Percentiles rank a stretch among this genome's conserved stretches.
These are phyloP conservation scores for Tritrichomonas foetus DNA, from an alignment of 208 protist genomes.

Conservation along the genomic window DNA sequence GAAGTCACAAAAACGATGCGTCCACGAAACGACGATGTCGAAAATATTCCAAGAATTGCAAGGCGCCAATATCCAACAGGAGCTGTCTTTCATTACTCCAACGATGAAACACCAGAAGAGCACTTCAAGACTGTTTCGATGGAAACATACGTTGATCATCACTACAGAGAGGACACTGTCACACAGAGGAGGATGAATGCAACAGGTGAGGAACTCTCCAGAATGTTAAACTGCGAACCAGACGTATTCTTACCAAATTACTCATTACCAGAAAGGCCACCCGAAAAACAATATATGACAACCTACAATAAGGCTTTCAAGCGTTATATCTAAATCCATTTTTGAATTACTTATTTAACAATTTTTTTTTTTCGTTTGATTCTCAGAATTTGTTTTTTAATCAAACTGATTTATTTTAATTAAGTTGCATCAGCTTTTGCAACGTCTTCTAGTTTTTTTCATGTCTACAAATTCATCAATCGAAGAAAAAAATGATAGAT, in stretches of 20 bases:
- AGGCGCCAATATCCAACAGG: not conserved
- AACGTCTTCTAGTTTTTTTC: no score
- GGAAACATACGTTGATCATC: not conserved
- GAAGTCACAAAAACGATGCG: not conserved
- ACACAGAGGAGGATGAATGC: not conserved
- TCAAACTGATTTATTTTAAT: no score
- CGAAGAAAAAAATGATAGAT: no score
- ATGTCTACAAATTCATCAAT: no score
- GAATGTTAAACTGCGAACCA: not conserved
- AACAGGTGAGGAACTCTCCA: not conserved
- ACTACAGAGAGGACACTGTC: not conserved
- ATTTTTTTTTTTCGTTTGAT: no score
- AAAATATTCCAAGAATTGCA: constrained; percentile 33
- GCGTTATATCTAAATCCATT: not conserved
- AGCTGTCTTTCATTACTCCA: not conserved
- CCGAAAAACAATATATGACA: constrained; percentile 28
- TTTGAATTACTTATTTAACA: no score
- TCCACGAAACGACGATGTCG: constrained; percentile 18
- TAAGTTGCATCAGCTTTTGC: no score
- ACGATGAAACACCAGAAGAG: not conserved
- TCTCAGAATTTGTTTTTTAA: no score
- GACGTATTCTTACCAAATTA: not conserved
- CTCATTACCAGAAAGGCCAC: not conserved
- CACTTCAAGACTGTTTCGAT: not conserved
- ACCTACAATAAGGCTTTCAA: constrained; percentile 1